These are phyloP conservation scores for Bremia lactucae DNA, from an alignment of 352 stramenopile species.

Conservation along the genomic window DNA sequence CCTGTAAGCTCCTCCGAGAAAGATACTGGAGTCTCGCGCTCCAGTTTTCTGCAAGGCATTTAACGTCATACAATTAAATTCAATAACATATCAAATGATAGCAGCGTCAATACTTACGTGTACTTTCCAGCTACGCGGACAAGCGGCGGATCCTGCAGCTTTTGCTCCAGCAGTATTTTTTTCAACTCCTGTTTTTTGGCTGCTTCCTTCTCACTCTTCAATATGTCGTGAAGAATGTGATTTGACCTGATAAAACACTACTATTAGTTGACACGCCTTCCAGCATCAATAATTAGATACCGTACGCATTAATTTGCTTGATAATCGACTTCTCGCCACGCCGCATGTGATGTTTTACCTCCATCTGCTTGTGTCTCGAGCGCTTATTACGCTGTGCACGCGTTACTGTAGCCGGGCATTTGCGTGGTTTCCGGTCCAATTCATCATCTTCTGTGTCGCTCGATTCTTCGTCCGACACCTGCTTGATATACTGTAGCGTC, in stretches of 20 bases:
- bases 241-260: constrained; percentile 28
- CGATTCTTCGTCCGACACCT: constrained; percentile 26
- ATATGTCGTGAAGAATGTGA: constrained; percentile 57
- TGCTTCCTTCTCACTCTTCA: constrained; percentile 54
- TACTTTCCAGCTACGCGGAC: constrained; percentile 65
- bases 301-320: constrained; percentile 83
- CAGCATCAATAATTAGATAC: background rate
- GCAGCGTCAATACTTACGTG: constrained; percentile 33
- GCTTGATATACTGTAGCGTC: constrained; percentile 72
- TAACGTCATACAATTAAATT: background rate
- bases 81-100: background rate
- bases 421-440: constrained; percentile 22
- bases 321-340: constrained; percentile 61
- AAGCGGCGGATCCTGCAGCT: constrained; percentile 62
- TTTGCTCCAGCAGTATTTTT: constrained; percentile 64
- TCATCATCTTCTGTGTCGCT: constrained; percentile 34
- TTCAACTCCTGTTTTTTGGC: constrained; percentile 65
- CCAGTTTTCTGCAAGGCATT: constrained; percentile 48
- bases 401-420: constrained; percentile 51
- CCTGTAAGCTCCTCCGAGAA: constrained; percentile 74
- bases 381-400: constrained; percentile 69
- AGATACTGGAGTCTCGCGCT: constrained; percentile 55
- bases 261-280: too few species aligned
- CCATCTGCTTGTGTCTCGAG: constrained; percentile 68
- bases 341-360: constrained; percentile 50